Evolutionary conservation across 495 filamentous ascomycete genomes (phyloP), one percentile per base, ranked within the genome.

Genomic region (Penicillium samsonianum): DNA sequence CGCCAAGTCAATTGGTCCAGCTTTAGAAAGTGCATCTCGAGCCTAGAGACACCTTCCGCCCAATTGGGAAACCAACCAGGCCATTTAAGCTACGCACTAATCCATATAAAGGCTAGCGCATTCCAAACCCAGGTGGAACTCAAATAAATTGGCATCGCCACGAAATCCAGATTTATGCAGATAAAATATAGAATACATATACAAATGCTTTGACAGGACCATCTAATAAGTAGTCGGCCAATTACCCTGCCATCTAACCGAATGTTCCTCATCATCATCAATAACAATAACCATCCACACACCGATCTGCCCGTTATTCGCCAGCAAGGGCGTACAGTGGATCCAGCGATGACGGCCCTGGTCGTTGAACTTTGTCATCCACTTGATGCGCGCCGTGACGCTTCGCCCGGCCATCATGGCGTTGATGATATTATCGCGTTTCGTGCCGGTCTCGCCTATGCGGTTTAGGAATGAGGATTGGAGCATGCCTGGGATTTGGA

Each of bases 271-370:
- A 3, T 79, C 72, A 50, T 76, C 75, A 53, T 80, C 74, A 11
- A 86, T 81, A 47, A 86, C 73, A 4, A 87, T 78, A 4, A 85
- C 73, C 82, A 86, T 84, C 82, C 83, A 86, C 1, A 86, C 84
- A 22, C 83, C 83, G 5, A 85, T 73, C n/a, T 79, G 65, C 10
- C 80, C 79, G 62, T 85, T 81, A 48, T 67, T 76, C 4, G 83
- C 84, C 16, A 85, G 33, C 17, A 87, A 62, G 0, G 84, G 84
- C 23, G 83, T 86, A 59, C 83, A 86, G 58, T 85, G 81, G 12
- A 85, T 81, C 82, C 81, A 86, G 35, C 82, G 76, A 40, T 73
- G 68, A 7, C 79, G 73, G 4, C 78, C 80, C 50, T 81, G 71
- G 5, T 72, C 60, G 20, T 63, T 75, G 17, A 67, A 67, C 35